phyloP scores from a whole-genome alignment of 495 filamentous ascomycete species.

The Penicillium cinerascens region DNA sequence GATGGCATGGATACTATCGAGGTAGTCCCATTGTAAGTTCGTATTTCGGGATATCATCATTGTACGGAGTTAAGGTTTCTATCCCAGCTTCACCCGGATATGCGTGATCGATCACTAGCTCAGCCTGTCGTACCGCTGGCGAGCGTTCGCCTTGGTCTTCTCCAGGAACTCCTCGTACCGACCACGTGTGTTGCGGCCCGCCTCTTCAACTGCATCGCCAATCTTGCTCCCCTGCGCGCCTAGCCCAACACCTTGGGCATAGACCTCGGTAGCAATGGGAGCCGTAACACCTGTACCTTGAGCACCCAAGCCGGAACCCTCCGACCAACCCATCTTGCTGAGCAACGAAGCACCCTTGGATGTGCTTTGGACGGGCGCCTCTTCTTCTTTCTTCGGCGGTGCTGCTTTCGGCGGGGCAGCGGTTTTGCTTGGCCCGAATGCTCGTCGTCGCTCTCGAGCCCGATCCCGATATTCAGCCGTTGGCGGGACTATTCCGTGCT shows the following conservation, averaged over 20 bases:
- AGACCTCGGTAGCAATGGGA: conserved; percentile 74
- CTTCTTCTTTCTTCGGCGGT: conserved; percentile 30
- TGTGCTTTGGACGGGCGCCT: conserved; percentile 37
- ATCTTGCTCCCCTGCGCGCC: conserved; percentile 80
- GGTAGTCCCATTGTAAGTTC: neutral
- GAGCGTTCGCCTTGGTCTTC: conserved; percentile 74
- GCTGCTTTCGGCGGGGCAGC: conserved; percentile 30
- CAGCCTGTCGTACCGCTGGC: conserved; percentile 72
- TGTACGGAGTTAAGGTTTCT: neutral
- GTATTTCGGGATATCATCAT: neutral
- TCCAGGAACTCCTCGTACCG: conserved; percentile 72
- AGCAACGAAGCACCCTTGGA: conserved; percentile 86
- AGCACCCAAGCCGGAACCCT: conserved; percentile 76
- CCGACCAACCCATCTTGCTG: conserved; percentile 87
- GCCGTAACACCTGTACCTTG: conserved; percentile 73
- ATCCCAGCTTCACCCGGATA: neutral
- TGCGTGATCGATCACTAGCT: conserved; percentile 10
- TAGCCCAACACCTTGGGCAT: conserved; percentile 78
- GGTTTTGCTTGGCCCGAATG: conserved; percentile 63
- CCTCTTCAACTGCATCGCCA: conserved; percentile 81
- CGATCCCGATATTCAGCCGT: conserved; percentile 69
- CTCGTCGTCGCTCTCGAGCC: conserved; percentile 74
- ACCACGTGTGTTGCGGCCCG: conserved; percentile 64
- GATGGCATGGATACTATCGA: neutral
- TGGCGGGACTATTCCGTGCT: conserved; percentile 34